Evolutionary conservation across 306 rosid genomes (phyloP).

Genomic region (Alnus glutinosa): DNA sequence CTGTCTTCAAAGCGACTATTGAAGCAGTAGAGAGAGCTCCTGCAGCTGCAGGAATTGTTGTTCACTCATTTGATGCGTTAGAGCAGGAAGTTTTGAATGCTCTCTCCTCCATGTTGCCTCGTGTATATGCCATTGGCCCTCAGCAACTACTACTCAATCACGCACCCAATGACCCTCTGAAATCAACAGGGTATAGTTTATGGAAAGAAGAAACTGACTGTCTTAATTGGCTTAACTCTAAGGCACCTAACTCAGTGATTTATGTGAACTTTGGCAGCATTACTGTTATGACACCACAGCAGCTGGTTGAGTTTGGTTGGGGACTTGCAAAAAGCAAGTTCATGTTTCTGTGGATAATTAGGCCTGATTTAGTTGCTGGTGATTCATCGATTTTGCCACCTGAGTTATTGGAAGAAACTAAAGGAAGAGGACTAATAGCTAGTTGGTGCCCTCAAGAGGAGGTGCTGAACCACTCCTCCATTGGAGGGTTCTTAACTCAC

Average conservation of each 20-base stretch:
- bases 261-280: constrained; percentile 26
- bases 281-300: background rate
- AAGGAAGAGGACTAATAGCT: constrained; percentile 15
- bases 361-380: constrained; percentile 8
- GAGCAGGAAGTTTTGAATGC: constrained; percentile 14
- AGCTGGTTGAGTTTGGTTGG: constrained; percentile 14
- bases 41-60: background rate
- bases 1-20: background rate
- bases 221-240: background rate
- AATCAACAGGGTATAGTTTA: constrained; percentile 5
- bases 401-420: constrained; percentile 4
- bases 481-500: constrained; percentile 18
- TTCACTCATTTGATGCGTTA: constrained; percentile 18
- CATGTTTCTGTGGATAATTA: constrained; percentile 21
- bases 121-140: constrained; percentile 16
- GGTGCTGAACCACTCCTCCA: constrained; percentile 15
- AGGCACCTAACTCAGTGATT: constrained; percentile 6
- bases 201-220: constrained; percentile 24
- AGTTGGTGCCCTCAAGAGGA: constrained; percentile 29
- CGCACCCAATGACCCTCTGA: background rate
- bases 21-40: background rate
- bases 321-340: constrained; percentile 23
- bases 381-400: background rate
- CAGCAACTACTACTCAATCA: constrained; percentile 1
- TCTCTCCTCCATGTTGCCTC: constrained; percentile 8